A percentile compares a stretch with the other conserved stretches of the same genome.
Evolutionary conservation across 139 green algal species (phyloP).

Genomic region (Ostreobium quekettii): DNA sequence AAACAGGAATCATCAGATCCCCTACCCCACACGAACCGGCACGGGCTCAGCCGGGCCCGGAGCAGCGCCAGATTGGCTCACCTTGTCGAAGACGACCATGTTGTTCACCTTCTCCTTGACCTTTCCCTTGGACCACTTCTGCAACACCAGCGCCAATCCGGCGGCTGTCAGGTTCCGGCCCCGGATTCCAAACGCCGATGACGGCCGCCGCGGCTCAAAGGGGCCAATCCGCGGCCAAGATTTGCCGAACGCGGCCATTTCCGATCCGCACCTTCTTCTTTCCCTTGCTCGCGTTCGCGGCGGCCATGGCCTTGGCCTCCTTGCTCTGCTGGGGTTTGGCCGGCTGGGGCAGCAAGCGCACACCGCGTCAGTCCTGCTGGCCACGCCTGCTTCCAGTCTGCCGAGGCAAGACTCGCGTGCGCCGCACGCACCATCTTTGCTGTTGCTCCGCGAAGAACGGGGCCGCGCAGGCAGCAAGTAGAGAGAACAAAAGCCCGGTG

Average conservation of each 20-base stretch:
- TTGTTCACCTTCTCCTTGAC: slow-evolving; percentile 99
- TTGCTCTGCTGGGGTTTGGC: slow-evolving; percentile 71
- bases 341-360: slow-evolving; percentile 35
- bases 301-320: slow-evolving; percentile 85
- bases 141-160: not conserved
- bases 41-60: no score
- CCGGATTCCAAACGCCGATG: not conserved
- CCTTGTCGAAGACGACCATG: slow-evolving; percentile 94
- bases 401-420: no score
- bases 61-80: slow-evolving; percentile 19
- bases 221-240: not conserved
- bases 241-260: not conserved
- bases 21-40: not conserved
- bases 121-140: slow-evolving; percentile 22
- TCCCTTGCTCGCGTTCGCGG: slow-evolving; percentile 79
- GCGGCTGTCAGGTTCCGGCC: not conserved
- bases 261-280: slow-evolving; percentile 68
- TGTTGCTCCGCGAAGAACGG: no score
- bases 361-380: no score
- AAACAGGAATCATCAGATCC: not conserved
- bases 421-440: no score
- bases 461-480: no score
- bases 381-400: no score
- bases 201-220: not conserved
- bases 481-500: no score